Percentiles rank a stretch among this genome's conserved stretches.
These are phyloP conservation scores for Podaxis sp. DNA, from an alignment of 768 basidiomycete genomes.

Conservation along the genomic window DNA sequence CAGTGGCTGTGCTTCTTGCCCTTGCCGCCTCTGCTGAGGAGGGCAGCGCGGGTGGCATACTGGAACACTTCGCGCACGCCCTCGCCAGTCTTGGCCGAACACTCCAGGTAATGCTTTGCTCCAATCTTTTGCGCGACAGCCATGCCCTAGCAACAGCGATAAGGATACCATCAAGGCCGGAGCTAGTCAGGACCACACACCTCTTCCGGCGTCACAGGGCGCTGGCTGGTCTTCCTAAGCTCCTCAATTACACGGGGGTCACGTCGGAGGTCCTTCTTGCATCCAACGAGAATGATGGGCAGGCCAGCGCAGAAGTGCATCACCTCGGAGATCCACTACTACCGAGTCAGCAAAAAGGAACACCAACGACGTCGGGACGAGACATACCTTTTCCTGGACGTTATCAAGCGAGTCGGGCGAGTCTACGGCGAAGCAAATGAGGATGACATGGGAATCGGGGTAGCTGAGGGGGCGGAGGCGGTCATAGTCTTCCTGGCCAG, in stretches of 20 bases:
- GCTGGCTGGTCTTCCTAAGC: conserved; percentile 90
- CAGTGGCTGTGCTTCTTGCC: conserved; percentile 36
- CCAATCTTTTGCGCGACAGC: conserved; percentile 95
- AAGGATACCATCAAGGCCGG: background rate
- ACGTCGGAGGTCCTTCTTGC: conserved; percentile 97
- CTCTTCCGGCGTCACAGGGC: conserved; percentile 93
- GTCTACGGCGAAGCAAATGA: conserved; percentile 99
- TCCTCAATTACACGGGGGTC: conserved; percentile 94
- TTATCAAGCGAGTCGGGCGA: conserved; percentile 98
- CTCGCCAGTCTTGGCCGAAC: conserved; percentile 94
- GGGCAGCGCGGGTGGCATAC: conserved; percentile 91
- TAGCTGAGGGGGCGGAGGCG: conserved; percentile 96
- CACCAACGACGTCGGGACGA: background rate
- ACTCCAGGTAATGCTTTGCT: conserved; percentile 95
- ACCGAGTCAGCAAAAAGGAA: conserved; percentile 6
- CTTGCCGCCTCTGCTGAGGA: conserved; percentile 59
- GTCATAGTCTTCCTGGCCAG: conserved; percentile 99
- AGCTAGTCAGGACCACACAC: conserved; percentile 36
- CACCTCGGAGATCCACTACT: conserved; percentile 97
- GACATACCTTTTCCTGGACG: conserved; percentile 96
- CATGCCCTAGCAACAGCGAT: conserved; percentile 64
- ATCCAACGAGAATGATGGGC: conserved; percentile 96
- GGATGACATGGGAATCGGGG: conserved; percentile 99
- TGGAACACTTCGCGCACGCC: conserved; percentile 99
- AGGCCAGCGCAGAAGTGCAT: conserved; percentile 95